Evolutionary conservation across 2,329 filamentous ascomycete genomes (phyloP).

Genomic region (Diaporthe sp.): DNA sequence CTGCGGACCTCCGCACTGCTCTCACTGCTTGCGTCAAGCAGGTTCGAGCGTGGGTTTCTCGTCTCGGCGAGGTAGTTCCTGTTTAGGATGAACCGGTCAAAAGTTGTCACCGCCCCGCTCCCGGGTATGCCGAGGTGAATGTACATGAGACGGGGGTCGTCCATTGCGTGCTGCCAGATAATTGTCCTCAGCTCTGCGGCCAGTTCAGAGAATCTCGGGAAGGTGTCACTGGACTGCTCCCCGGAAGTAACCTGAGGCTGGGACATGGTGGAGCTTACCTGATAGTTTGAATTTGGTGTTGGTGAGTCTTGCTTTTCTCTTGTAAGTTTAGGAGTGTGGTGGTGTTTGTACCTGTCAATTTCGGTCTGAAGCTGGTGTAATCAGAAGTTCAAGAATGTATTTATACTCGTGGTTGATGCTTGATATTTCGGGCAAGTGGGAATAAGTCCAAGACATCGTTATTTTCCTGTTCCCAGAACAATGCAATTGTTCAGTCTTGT

Average conservation of each 20-base stretch:
- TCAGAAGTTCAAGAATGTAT: not conserved
- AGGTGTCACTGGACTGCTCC: not conserved
- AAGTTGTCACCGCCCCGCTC: accelerated
- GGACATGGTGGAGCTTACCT: not conserved
- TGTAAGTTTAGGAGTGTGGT: not conserved
- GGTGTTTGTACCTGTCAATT: not conserved
- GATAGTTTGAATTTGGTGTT: not conserved
- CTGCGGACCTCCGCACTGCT: not conserved
- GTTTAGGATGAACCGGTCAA: not conserved
- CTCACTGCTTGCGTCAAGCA: not conserved
- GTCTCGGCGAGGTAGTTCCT: not conserved
- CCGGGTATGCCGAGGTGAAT: not conserved
- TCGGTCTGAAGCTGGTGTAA: not conserved
- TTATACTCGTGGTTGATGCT: not conserved
- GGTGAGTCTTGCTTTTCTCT: not conserved
- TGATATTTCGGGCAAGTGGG: not conserved
- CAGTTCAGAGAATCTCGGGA: not conserved
- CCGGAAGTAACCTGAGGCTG: not conserved
- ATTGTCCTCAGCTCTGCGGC: not conserved
- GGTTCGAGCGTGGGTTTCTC: not conserved
- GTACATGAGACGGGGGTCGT: not conserved
- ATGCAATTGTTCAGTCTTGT: not conserved
- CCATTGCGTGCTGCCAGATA: not conserved
- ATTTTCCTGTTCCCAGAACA: not conserved
- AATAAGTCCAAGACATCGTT: not conserved